Evolutionary conservation across 1,139 yeast species (phyloP).

Genomic region (Yamadazyma sp.): DNA sequence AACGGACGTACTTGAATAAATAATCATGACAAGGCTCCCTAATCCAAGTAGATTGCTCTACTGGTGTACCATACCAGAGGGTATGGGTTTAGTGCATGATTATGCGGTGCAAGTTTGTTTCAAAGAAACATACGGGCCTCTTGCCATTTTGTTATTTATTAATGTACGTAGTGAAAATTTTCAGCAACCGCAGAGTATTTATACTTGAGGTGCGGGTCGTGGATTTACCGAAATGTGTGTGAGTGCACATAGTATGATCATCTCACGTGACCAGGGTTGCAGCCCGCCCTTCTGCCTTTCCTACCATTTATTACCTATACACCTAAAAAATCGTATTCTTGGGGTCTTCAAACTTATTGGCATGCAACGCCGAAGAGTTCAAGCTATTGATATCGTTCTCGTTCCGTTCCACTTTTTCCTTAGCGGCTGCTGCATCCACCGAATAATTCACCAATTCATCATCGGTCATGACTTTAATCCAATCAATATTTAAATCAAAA

Average conservation of each 20-base stretch:
- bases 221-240: neutral
- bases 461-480: constrained; percentile 70
- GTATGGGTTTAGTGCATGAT: constrained; percentile 10
- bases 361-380: constrained; percentile 20
- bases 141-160: constrained; percentile 63
- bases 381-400: constrained; percentile 24
- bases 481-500: constrained; percentile 65
- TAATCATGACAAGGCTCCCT: constrained; percentile 35
- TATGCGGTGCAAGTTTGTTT: constrained; percentile 8
- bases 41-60: constrained; percentile 10
- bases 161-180: constrained; percentile 1
- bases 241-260: no score
- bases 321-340: constrained; percentile 30
- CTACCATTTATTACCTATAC: neutral
- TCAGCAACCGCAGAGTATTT: neutral
- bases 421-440: constrained; percentile 14
- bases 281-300: constrained; percentile 1
- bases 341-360: constrained; percentile 29
- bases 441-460: constrained; percentile 42
- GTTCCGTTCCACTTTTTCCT: constrained; percentile 13
- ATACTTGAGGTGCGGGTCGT: neutral
- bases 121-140: constrained; percentile 79
- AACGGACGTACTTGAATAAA: constrained; percentile 11
- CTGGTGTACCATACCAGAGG: constrained; percentile 13
- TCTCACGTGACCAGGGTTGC: constrained; percentile 1